A percentile compares a stretch with the other conserved stretches of the same genome.
Evolutionary conservation across 2,329 filamentous ascomycete species (phyloP).

Genomic region (Dactylellina cionopaga): DNA sequence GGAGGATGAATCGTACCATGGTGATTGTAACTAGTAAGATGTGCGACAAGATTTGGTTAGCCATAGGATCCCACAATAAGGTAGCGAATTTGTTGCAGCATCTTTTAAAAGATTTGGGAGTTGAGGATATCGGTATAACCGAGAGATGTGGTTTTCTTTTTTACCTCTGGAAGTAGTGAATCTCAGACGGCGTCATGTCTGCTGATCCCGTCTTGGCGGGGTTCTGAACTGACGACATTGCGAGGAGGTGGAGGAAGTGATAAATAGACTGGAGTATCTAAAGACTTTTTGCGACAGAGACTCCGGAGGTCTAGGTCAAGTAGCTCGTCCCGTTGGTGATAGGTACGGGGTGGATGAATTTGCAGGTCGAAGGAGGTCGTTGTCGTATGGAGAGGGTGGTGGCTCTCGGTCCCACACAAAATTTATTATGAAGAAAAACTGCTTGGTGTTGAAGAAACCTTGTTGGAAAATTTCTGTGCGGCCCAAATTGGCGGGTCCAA

Average conservation of each 20-base stretch:
- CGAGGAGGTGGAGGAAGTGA: neutral
- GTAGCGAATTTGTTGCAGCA: conserved; percentile 1
- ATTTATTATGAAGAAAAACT: conserved; percentile 18
- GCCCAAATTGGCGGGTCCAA: conserved; percentile 40
- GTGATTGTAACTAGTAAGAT: conserved; percentile 82
- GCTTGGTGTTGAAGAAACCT: conserved; percentile 44
- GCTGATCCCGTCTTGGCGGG: conserved; percentile 61
- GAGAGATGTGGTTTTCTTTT: no score
- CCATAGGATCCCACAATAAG: neutral
- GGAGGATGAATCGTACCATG: conserved; percentile 76
- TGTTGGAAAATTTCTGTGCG: conserved; percentile 50
- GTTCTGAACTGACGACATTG: conserved; percentile 60
- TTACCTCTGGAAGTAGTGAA: conserved; percentile 99
- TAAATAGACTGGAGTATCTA: neutral
- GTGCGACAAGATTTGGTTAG: conserved; percentile 20
- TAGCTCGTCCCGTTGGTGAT: neutral
- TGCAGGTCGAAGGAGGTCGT: conserved; percentile 6
- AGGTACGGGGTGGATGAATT: neutral
- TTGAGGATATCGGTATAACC: no score
- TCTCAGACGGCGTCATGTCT: conserved; percentile 89
- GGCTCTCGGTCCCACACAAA: conserved; percentile 14
- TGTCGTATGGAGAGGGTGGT: conserved; percentile 6
- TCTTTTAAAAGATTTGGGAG: conserved; percentile 52
- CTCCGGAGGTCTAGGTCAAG: neutral
- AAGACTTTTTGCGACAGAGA: neutral